Conservation (phyloP, 768 basidiomycete genomes). For the Kwoniella sp. region DNA sequence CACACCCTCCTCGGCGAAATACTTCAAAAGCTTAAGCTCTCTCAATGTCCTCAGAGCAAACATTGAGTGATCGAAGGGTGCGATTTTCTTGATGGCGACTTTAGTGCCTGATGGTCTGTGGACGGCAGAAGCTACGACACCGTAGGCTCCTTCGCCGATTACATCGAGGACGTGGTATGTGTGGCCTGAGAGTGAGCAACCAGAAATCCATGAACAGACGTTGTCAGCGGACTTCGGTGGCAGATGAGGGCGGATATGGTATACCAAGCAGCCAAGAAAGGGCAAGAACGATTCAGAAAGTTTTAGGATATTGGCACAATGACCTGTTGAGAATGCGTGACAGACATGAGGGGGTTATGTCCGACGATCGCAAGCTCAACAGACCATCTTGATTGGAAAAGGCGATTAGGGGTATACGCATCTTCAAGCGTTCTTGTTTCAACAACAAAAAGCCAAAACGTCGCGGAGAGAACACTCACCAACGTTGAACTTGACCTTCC, state of each 20-base stretch:
- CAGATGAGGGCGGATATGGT: no score
- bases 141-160: conserved; percentile 69
- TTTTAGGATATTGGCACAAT: background rate
- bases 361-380: no score
- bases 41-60: conserved; percentile 84
- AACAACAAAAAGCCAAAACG: no score
- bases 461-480: conserved; percentile 35
- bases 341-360: background rate
- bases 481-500: conserved; percentile 49
- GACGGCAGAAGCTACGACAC: conserved; percentile 90
- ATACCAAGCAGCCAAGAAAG: background rate
- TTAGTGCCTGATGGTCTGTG: conserved; percentile 83
- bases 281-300: background rate
- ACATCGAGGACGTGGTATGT: conserved; percentile 53
- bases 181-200: conserved; percentile 25
- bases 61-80: conserved; percentile 94
- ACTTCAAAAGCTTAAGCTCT: conserved; percentile 81
- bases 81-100: conserved; percentile 96
- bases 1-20: conserved; percentile 44
- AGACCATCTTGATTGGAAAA: no score
- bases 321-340: background rate
- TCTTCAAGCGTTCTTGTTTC: no score
- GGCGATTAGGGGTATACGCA: no score
- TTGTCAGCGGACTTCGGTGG: background rate
- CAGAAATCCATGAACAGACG: background rate